These are phyloP conservation scores for Liriodendron chinense DNA, from an alignment of 164 flowering plant species.

Conservation along the genomic window DNA sequence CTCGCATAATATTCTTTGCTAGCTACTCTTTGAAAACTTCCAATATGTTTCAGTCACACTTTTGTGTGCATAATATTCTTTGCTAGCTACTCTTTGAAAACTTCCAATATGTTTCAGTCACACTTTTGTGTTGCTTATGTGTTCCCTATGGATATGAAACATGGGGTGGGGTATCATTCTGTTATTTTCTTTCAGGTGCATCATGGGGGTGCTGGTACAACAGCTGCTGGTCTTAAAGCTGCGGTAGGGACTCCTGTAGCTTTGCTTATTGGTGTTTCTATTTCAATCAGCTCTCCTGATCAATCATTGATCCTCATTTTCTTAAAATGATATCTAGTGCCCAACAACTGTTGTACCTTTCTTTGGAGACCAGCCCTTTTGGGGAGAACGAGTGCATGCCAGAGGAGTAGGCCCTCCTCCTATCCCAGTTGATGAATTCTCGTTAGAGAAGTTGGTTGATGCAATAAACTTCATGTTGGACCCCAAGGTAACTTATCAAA, in stretches of 20 bases:
- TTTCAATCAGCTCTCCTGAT: neutral
- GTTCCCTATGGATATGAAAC: neutral
- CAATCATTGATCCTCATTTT: neutral
- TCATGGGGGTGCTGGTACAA: constrained; percentile 98
- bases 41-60: no score
- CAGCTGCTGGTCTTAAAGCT: constrained; percentile 96
- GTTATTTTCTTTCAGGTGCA: constrained; percentile 56
- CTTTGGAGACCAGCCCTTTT: constrained; percentile 97
- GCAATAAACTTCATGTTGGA: constrained; percentile 87
- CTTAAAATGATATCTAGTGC: constrained; percentile 44
- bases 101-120: no score
- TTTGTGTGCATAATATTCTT: no score
- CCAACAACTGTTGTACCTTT: constrained; percentile 94
- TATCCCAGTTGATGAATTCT: constrained; percentile 84
- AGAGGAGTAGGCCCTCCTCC: constrained; percentile 97
- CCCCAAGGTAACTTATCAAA: constrained; percentile 54
- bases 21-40: no score
- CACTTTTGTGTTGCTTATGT: neutral
- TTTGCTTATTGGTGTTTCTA: neutral
- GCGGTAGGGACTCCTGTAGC: constrained; percentile 45
- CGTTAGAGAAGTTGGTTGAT: constrained; percentile 64
- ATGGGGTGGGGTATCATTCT: neutral
- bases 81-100: no score
- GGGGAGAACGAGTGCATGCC: constrained; percentile 96
- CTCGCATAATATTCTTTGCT: no score